phyloP scores from a whole-genome alignment of 2,329 filamentous ascomycete genomes.

The Aspergillus floridensis region DNA sequence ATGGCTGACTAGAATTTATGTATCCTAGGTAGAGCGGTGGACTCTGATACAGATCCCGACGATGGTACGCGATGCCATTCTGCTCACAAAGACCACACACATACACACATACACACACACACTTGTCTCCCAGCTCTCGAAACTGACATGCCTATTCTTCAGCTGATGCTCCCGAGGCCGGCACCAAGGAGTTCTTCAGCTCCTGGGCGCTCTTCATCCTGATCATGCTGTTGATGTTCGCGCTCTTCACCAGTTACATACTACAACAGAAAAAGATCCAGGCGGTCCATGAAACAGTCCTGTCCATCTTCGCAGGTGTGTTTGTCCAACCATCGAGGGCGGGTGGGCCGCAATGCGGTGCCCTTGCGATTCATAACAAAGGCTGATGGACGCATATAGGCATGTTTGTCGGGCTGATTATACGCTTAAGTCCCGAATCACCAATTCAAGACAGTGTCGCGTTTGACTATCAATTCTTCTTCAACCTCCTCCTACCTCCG shows the following conservation, averaged over 20 bases:
- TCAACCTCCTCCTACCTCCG: constrained; percentile 95
- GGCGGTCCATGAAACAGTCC: constrained; percentile 94
- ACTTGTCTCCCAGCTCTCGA: constrained; percentile 1
- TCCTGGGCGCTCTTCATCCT: constrained; percentile 98
- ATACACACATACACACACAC: too few species aligned
- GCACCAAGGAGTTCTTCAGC: constrained; percentile 88
- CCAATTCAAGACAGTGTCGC: constrained; percentile 87
- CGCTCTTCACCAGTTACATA: constrained; percentile 95
- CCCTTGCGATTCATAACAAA: not conserved
- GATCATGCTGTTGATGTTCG: constrained; percentile 87
- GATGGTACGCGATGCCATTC: constrained; percentile 33
- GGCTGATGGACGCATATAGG: constrained; percentile 51
- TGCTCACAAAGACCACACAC: not conserved
- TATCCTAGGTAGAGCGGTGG: constrained; percentile 34
- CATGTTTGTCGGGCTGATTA: constrained; percentile 89
- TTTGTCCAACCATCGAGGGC: not conserved
- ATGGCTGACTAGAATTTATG: constrained; percentile 20
- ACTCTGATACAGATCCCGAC: constrained; percentile 37
- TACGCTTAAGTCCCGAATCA: constrained; percentile 76
- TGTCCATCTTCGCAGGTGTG: constrained; percentile 92
- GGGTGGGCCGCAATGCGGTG: not conserved
- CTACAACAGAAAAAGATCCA: constrained; percentile 96
- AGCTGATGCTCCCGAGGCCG: constrained; percentile 68
- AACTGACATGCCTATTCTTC: constrained; percentile 21
- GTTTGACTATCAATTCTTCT: constrained; percentile 99